A percentile compares a stretch with the other conserved stretches of the same genome.
Evolutionary conservation across 495 filamentous ascomycete genomes (phyloP).

Genomic region (Tuber calosporum): DNA sequence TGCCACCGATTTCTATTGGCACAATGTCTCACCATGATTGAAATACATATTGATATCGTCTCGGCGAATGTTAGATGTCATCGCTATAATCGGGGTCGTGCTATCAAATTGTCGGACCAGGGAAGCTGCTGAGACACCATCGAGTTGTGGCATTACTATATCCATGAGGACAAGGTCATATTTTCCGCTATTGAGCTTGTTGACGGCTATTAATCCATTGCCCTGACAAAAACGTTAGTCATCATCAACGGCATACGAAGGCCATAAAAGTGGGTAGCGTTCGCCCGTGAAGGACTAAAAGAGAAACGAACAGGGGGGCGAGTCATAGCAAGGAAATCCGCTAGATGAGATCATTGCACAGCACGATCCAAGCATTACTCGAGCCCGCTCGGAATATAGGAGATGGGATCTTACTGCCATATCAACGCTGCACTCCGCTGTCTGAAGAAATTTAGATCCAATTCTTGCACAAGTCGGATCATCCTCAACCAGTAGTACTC

Average conservation of each 20-base stretch:
- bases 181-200: constrained; percentile 74
- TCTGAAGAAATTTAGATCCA: constrained; percentile 85
- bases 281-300: background rate
- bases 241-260: constrained; percentile 14
- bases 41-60: constrained; percentile 98
- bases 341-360: background rate
- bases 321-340: background rate
- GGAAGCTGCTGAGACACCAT: constrained; percentile 89
- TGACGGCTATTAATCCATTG: constrained; percentile 87
- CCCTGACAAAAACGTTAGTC: constrained; percentile 51
- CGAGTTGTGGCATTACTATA: constrained; percentile 96
- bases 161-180: constrained; percentile 98
- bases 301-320: background rate
- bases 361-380: background rate
- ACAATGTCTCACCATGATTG: constrained; percentile 69
- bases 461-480: constrained; percentile 90
- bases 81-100: constrained; percentile 85
- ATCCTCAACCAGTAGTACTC: constrained; percentile 89
- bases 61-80: constrained; percentile 96
- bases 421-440: constrained; percentile 82
- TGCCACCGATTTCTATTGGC: background rate
- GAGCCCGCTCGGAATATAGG: constrained; percentile 4
- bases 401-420: constrained; percentile 63
- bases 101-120: constrained; percentile 83
- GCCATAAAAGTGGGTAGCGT: background rate